These are phyloP conservation scores for Paracoccidioides lutzii DNA, from an alignment of 2,329 filamentous ascomycete genomes.

Conservation along the genomic window DNA sequence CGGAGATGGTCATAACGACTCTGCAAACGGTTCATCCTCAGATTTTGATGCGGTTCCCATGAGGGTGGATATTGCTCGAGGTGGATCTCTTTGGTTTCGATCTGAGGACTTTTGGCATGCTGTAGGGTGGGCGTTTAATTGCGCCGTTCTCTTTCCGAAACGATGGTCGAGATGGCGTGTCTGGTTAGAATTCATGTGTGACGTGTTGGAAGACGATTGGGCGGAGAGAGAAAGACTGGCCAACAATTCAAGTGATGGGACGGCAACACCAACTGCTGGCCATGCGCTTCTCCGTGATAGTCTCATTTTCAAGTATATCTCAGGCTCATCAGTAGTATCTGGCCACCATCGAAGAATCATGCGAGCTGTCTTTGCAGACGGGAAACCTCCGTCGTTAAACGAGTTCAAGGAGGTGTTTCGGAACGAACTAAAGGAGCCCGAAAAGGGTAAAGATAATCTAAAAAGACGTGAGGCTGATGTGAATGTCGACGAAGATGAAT, in stretches of 20 bases:
- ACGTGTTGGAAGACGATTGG: slow-evolving; percentile 35
- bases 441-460: slow-evolving; percentile 17
- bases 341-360: slow-evolving; percentile 31
- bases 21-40: slow-evolving; percentile 25
- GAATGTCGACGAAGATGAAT: slow-evolving; percentile 34
- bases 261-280: not conserved
- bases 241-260: not conserved
- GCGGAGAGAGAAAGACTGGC: slow-evolving; percentile 17
- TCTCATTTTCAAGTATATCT: slow-evolving; percentile 33
- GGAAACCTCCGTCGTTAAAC: slow-evolving; percentile 21
- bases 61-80: slow-evolving; percentile 47
- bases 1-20: slow-evolving; percentile 16
- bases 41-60: slow-evolving; percentile 42
- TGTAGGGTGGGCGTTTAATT: slow-evolving; percentile 88
- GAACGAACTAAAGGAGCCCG: slow-evolving; percentile 30
- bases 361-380: slow-evolving; percentile 37
- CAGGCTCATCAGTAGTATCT: slow-evolving; percentile 16
- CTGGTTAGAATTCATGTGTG: slow-evolving; percentile 62
- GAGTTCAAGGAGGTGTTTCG: slow-evolving; percentile 35
- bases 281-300: slow-evolving; percentile 22
- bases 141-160: slow-evolving; percentile 56
- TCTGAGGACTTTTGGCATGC: slow-evolving; percentile 81
- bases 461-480: slow-evolving; percentile 31
- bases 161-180: slow-evolving; percentile 72
- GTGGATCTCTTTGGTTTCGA: slow-evolving; percentile 57